A percentile compares a stretch with the other conserved stretches of the same genome.
Conservation (phyloP, 768 basidiomycete genomes). For the Boletales sp. region DNA sequence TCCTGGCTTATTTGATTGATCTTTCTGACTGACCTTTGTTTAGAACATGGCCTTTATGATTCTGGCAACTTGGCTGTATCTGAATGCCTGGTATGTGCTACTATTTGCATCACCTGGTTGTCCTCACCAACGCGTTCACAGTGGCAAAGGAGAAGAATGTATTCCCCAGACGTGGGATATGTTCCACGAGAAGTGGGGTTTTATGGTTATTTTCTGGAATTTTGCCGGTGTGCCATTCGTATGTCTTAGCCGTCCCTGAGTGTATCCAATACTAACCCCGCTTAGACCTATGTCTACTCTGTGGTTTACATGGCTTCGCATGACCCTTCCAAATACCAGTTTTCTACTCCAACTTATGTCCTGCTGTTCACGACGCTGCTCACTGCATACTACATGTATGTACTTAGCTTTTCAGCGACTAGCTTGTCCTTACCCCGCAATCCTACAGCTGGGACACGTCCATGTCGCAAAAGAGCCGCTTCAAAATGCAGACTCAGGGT, state of each 20-base stretch:
- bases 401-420: not conserved
- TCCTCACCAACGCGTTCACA: constrained; percentile 24
- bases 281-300: constrained; percentile 92
- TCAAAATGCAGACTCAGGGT: constrained; percentile 96
- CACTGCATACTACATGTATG: constrained; percentile 83
- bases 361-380: constrained; percentile 72
- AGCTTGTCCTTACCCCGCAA: not conserved
- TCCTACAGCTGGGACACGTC: constrained; percentile 81
- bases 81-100: constrained; percentile 79
- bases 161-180: constrained; percentile 99
- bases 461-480: constrained; percentile 95
- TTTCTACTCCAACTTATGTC: constrained; percentile 73
- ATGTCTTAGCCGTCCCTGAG: constrained; percentile 27
- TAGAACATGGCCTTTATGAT: constrained; percentile 98
- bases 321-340: constrained; percentile 82
- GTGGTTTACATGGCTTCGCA: constrained; percentile 98
- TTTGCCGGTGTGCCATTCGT: constrained; percentile 92
- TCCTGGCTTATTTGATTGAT: constrained; percentile 6
- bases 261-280: not conserved
- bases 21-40: not conserved
- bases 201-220: constrained; percentile 99
- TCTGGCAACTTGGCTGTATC: constrained; percentile 91
- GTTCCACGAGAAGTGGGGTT: constrained; percentile 99
- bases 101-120: not conserved
- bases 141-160: constrained; percentile 91